These are phyloP conservation scores for Fusarium illudens DNA, from an alignment of 2,329 filamentous ascomycete species.

Conservation along the genomic window DNA sequence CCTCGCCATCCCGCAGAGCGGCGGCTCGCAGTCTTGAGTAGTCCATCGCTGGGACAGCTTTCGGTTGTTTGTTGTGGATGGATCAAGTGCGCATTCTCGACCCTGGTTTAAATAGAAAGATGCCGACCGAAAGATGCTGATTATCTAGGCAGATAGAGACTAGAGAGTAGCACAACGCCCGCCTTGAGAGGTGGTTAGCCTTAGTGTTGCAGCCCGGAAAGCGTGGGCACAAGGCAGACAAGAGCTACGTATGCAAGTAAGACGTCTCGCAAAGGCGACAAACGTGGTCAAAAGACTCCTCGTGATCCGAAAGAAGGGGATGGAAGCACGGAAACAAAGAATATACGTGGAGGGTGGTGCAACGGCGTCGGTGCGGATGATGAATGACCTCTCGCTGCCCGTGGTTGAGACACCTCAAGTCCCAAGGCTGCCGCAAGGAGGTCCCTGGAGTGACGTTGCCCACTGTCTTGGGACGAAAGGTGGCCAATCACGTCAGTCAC, in stretches of 20 bases:
- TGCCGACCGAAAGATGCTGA: background rate
- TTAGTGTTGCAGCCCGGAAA: background rate
- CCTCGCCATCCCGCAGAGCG: slow-evolving; percentile 84
- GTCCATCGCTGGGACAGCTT: slow-evolving; percentile 62
- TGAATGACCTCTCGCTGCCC: slow-evolving; percentile 20
- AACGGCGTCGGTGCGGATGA: slow-evolving; percentile 14
- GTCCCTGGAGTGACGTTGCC: slow-evolving; percentile 34
- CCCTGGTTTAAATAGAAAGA: background rate
- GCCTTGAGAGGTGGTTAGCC: slow-evolving; percentile 3
- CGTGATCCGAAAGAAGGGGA: background rate
- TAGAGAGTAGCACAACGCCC: background rate
- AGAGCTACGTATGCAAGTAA: slow-evolving; percentile 26
- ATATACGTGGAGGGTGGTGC: background rate
- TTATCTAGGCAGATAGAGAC: background rate
- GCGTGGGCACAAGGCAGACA: slow-evolving; percentile 25
- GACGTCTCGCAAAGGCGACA: background rate
- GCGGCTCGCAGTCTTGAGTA: slow-evolving; percentile 82
- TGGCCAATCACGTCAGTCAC: slow-evolving; percentile 13
- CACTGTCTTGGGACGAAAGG: background rate
- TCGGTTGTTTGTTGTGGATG: background rate
- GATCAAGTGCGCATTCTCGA: slow-evolving; percentile 32
- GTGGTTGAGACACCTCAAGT: slow-evolving; percentile 1
- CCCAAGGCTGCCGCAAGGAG: slow-evolving; percentile 15
- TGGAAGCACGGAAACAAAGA: slow-evolving; percentile 3
- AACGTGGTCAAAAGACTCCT: background rate